Base-by-base conservation (phyloP, 116 monocot genomes). In the Posidonia oceanica region DNA sequence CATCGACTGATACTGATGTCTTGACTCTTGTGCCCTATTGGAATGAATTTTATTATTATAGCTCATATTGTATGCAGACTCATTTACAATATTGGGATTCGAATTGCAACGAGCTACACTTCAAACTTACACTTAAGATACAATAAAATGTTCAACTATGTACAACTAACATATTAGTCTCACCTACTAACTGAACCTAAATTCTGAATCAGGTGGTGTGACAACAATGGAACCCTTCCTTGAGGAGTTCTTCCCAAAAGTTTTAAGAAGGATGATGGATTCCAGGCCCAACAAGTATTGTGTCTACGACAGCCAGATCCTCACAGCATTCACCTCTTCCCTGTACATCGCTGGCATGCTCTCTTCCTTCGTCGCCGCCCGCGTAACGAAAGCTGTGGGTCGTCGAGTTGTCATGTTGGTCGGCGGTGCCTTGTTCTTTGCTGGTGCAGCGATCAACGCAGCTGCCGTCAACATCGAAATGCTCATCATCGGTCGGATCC, bases 281-380 rank as follows among this genome's bases (percentile, higher is more conserved):
- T 67, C 72, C 7, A 71, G 59, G 14, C 56, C 73, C 52, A 58
- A 81, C 64, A 55, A 72, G 67, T 91, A 85, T 75, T 91, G 87
- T 75, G 40, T 79, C 38, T 91, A 73, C 60, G 72, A 87, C 75
- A 91, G 76, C 72, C 83, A 91, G 67, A 6, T 69, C 0, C 81
- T 87, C 8, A 85, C 91, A 17, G 67, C 79, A 7, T 91, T 91
- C 80, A 91, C 91, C 4, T 87, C 91, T 11, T 91, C 87, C 2
- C 56, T 91, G 29, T 87, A 87, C 79, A 67, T 91, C 1, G 79
- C 87, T 55, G 87, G 83, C 22, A 52, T 87, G 15, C 16, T 79
- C 14, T 70, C 85, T 5, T 83, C 83, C 15, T 48, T 86, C 3
- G 4, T 73, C 10, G 82, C 82, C 72, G 60, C 77, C 65, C 69